phyloP scores from a whole-genome alignment of 2,329 filamentous ascomycete species.

The Pyricularia sp. region DNA sequence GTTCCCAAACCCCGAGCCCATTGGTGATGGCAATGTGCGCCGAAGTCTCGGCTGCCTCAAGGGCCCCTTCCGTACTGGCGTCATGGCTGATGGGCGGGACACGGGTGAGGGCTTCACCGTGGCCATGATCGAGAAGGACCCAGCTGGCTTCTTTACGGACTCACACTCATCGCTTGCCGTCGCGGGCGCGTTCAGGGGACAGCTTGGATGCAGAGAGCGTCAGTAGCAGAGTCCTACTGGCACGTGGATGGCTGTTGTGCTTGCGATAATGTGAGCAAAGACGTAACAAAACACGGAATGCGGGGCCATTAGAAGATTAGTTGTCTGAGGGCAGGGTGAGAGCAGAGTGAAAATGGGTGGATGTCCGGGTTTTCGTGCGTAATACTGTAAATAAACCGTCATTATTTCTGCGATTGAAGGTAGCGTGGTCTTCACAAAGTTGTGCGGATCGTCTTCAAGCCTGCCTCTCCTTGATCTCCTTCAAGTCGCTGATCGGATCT shows the following conservation, averaged over 20 bases:
- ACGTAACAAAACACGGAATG: neutral
- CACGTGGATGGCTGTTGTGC: neutral
- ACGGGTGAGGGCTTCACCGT: conserved; percentile 35
- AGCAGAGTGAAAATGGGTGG: no score
- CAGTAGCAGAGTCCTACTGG: neutral
- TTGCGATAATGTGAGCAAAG: neutral
- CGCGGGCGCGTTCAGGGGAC: conserved; percentile 36
- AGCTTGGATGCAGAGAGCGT: conserved; percentile 17
- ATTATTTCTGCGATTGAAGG: no score
- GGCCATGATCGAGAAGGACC: conserved; percentile 34
- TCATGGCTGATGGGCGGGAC: conserved; percentile 29
- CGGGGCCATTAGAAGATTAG: neutral
- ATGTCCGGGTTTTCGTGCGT: no score
- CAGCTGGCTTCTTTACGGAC: conserved; percentile 38
- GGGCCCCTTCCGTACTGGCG: conserved; percentile 34
- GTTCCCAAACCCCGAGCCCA: conserved; percentile 31
- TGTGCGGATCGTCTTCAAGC: neutral
- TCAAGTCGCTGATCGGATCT: neutral
- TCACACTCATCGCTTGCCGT: conserved; percentile 32
- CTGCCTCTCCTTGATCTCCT: neutral
- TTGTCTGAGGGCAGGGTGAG: no score
- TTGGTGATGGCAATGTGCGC: conserved; percentile 16
- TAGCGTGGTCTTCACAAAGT: neutral
- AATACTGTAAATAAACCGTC: no score
- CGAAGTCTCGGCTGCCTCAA: conserved; percentile 14